Conservation (phyloP, 208 protist species). For the Leishmania braziliensis region DNA sequence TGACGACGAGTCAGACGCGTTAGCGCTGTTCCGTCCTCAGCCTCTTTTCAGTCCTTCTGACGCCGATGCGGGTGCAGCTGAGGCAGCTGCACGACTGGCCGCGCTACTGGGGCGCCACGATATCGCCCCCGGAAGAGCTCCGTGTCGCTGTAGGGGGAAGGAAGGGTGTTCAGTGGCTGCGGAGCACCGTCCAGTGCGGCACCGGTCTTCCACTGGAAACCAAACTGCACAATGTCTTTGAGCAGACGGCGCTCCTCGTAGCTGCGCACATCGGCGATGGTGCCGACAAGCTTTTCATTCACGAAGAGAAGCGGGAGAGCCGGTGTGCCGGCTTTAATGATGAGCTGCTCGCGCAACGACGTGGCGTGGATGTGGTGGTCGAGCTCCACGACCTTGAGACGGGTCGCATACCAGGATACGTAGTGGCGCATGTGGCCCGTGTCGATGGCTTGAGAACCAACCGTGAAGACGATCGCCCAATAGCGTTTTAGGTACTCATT, state of each 20-base stretch:
- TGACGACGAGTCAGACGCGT: not conserved
- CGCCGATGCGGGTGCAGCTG: constrained; percentile 64
- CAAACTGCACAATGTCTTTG: constrained; percentile 91
- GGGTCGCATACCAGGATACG: constrained; percentile 86
- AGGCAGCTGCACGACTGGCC: constrained; percentile 74
- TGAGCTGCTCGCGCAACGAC: constrained; percentile 57
- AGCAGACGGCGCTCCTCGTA: constrained; percentile 71
- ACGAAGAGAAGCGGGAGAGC: constrained; percentile 87
- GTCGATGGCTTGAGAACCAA: constrained; percentile 67
- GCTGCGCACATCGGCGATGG: constrained; percentile 61
- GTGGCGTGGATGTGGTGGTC: constrained; percentile 82
- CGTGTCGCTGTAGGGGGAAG: constrained; percentile 70
- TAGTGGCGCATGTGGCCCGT: constrained; percentile 90
- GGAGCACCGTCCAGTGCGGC: constrained; percentile 27
- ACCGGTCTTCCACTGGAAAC: constrained; percentile 86
- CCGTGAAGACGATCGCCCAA: constrained; percentile 87
- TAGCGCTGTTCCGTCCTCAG: not conserved
- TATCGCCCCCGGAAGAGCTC: constrained; percentile 84
- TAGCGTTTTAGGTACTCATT: constrained; percentile 77
- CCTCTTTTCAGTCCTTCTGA: constrained; percentile 18
- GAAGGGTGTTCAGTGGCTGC: constrained; percentile 62
- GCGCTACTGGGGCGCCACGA: constrained; percentile 68
- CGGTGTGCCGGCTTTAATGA: constrained; percentile 37
- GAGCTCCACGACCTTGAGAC: constrained; percentile 84
- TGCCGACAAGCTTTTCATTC: constrained; percentile 80